Conservation (phyloP, 2,329 filamentous ascomycete species). For the Sarocladiaceae sp. region DNA sequence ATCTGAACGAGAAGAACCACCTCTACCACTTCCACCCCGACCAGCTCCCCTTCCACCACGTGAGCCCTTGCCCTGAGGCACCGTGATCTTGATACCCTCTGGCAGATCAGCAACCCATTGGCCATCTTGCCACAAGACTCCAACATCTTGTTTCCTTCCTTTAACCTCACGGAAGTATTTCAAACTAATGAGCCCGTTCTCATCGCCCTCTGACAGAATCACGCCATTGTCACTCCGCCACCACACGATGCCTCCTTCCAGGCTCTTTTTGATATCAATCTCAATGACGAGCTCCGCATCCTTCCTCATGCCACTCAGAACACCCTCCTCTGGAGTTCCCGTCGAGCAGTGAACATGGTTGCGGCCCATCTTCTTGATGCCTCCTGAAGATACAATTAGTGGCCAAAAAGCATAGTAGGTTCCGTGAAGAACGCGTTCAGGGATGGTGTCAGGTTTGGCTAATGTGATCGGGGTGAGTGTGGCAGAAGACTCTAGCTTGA, state of each 20-base stretch:
- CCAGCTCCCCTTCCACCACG: conserved; percentile 28
- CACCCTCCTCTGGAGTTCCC: conserved; percentile 55
- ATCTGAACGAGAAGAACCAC: not conserved
- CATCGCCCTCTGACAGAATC: conserved; percentile 55
- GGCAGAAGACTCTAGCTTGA: conserved; percentile 64
- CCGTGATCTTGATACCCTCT: conserved; percentile 42
- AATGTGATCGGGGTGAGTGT: conserved; percentile 64
- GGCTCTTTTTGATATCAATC: conserved; percentile 62
- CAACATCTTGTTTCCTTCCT: conserved; percentile 52
- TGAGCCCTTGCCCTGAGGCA: conserved; percentile 43
- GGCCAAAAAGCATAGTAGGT: conserved; percentile 80
- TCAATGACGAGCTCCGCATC: conserved; percentile 75
- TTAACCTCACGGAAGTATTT: conserved; percentile 68
- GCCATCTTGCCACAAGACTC: conserved; percentile 66
- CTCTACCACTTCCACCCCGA: conserved; percentile 12
- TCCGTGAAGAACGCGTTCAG: conserved; percentile 71
- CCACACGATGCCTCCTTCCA: conserved; percentile 60
- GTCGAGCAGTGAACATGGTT: conserved; percentile 89
- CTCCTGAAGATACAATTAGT: conserved; percentile 67
- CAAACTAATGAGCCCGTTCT: conserved; percentile 46
- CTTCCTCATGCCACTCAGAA: conserved; percentile 74
- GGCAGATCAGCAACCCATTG: conserved; percentile 62
- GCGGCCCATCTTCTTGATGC: conserved; percentile 71
- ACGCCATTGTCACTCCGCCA: conserved; percentile 77
- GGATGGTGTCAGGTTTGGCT: conserved; percentile 51